Evolutionary conservation across 129 eudicot genomes (phyloP), one percentile per base, ranked within the genome.

Genomic region (Pseudognaphalium luteoalbum): DNA sequence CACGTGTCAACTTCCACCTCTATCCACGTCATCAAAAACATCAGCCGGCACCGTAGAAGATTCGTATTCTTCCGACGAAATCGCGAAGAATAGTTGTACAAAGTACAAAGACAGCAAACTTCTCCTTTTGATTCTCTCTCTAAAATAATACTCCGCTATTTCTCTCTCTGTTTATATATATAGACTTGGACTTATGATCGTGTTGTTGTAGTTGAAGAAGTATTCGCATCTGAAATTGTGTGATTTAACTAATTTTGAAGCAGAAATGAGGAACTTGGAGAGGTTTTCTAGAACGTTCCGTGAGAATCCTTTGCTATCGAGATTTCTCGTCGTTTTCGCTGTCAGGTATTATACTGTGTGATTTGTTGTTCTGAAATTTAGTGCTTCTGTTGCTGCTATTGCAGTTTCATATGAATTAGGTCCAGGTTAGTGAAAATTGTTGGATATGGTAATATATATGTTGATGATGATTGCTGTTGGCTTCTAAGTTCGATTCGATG

Each of bases 321-420:
- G 88, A 71, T 59, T 87, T 80, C 85, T 93, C 58, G 88, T 90
- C 54, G 93, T 93, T 61, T 88, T 86, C 77, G 77, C 96, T 65
- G 87, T 90, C 76, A 79, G 98, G 98, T 93, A 88, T 63, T 19
- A 3, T 60, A 4, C 25, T 54, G 21, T 25, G 8, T 15, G 69
- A 14, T 62, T 47, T 75, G 7, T 29, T 70, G 5, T 42, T 42
- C 50, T 42, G 50, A 42, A 42, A 1, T 42, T 42, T 42, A 8
- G 10, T 63, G 12, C 19, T 63, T 33, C 17, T 29, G 14, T 54
- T 54, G 60, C 1, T 54, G 21, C 6, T 14, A n/a, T 52, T 52
- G 50, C 3, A 1, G 50, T 17, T 52, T 52, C 7, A 54, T 16
- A 6, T 54, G 22, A 59, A 39, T 64, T 10, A 8, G 51, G 62